Evolutionary conservation across 768 basidiomycete genomes (phyloP), one percentile per base, ranked within the genome.

Genomic region (Phanerochaete carnosa): DNA sequence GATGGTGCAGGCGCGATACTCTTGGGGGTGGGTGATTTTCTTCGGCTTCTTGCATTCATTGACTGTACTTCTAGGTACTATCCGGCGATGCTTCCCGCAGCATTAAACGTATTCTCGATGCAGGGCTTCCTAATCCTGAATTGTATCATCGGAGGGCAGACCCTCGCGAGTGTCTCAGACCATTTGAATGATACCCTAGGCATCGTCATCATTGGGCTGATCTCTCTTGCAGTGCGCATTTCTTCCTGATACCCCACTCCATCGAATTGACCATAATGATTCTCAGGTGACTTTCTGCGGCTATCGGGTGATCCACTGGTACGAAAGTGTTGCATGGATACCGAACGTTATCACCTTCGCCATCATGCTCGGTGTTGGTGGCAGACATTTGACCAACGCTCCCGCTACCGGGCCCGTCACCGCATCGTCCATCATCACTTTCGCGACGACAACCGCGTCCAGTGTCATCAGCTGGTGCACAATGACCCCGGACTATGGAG

Each of bases 1-100:
- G 15, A 86, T 86, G 84, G 77, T 83, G 8, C 78, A 82, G 54
- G 75, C 81, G 0, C 74, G 84, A 23, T 86, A 79, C 64, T 80
- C 79, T 0, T 82, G 80, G 73, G 83, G 82, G 78, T 81, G 54
- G 0, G 70, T 58, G 33, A 9, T 43, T 19, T 9, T 19, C 6
- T 1, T 43, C 22, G 43, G 25, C 12, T 33, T n/a, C 33, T 4
- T 33, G 16, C 5, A 30, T 2, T n/a, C 6, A 30, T n/a, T 50
- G 25, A 50, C n/a, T 12, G 5, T 11, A 16, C 9, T 45, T 9
- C 25, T 25, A 80, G 80, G 13, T 78, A 76, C 55, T 77, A 75
- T 45, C 76, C 74, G 3, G 71, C 74, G 2, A 68, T 75, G 39
- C 49, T 73, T 15, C 70, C 72, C 11, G 77, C 75, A 68, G 73